Base-by-base conservation (phyloP, 2,329 filamentous ascomycete species). In the Septoria petroselini region DNA sequence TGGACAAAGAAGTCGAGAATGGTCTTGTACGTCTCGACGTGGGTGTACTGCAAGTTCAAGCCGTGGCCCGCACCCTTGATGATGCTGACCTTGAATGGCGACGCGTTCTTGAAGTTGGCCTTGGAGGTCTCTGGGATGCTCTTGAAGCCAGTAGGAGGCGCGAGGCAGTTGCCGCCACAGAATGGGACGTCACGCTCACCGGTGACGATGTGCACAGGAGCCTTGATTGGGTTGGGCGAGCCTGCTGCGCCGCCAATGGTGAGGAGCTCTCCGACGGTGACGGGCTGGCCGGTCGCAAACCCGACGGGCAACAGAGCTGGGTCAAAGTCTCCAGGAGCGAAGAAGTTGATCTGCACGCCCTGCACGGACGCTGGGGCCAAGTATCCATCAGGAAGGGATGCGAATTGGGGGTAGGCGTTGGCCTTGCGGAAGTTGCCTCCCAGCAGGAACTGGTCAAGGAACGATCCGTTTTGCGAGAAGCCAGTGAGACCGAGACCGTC, bases 401-500 rank as follows among this genome's bases (percentile, higher is more conserved):
- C 44, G 15, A 65, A 53, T 7, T 56, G 53, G 18, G 59, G 62
- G 56, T 47, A 66, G 57, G 25, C 62, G 39, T 66, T 66, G 14
- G 65, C 65, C 41, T 62, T 48, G 19, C 62, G 47, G 48, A 68
- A 66, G 55, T 67, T 62, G 30, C 60, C 62, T 33, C 64, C 66
- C 21, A 61, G 54, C 15, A 52, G 49, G 54, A 68, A 67, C 51
- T 60, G 58, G 4, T 64, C 39, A 8, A 75, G 48, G 62, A 75
- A 84, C 12, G 68, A 62, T 7, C 64, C 52, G 7, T 76, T 75
- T 33, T 74, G 71, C 12, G 75, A 74, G 67, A 80, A 85, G 1
- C 82, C 82, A 1, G 81, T 84, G 5, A 85, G 71, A 43, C 82
- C 67, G 33, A 85, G 71, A 31, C 75, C 80, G 53, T 84, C 76